Percentiles rank a stretch among this genome's conserved stretches.
These are phyloP conservation scores for Beauveria caledonica DNA, from an alignment of 2,329 filamentous ascomycete species.

Conservation along the genomic window DNA sequence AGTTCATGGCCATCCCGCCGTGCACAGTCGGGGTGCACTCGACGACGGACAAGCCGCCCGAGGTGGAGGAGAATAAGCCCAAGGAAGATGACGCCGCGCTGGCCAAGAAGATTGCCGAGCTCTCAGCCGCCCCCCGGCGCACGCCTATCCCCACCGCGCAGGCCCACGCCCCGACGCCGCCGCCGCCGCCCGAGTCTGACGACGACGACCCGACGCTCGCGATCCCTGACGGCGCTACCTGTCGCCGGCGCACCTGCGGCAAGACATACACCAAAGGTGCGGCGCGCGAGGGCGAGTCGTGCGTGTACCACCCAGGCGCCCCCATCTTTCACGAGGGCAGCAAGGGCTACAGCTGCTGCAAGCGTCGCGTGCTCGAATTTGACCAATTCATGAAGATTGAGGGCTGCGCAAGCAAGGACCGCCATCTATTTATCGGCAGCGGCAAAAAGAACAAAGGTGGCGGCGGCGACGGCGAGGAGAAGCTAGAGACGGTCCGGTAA, in stretches of 20 bases:
- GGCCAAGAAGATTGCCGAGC: constrained; percentile 44
- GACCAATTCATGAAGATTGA: constrained; percentile 96
- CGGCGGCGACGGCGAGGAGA: constrained; percentile 53
- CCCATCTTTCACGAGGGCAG: constrained; percentile 97
- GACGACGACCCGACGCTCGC: constrained; percentile 72
- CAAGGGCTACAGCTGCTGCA: constrained; percentile 97
- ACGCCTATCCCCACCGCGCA: constrained; percentile 31
- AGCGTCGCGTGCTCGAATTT: constrained; percentile 89
- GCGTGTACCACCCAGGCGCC: constrained; percentile 79
- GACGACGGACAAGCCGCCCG: constrained; percentile 64
- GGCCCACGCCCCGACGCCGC: constrained; percentile 42
- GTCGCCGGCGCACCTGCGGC: constrained; percentile 70
- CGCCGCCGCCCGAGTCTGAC: constrained; percentile 68
- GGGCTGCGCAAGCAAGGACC: constrained; percentile 74
- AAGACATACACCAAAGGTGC: constrained; percentile 53
- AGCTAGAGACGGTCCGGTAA: constrained; percentile 69
- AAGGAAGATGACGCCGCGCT: constrained; percentile 33
- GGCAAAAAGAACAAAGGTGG: constrained; percentile 52
- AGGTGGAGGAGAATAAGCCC: constrained; percentile 54
- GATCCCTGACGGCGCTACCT: constrained; percentile 66
- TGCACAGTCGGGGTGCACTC: constrained; percentile 93
- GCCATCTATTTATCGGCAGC: constrained; percentile 78
- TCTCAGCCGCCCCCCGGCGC: constrained; percentile 34
- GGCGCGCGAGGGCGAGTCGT: constrained; percentile 62
- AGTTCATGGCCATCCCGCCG: constrained; percentile 87